A percentile compares a stretch with the other conserved stretches of the same genome.
These are phyloP conservation scores for Evansstolkia leycettana DNA, from an alignment of 495 filamentous ascomycete species.

Conservation along the genomic window DNA sequence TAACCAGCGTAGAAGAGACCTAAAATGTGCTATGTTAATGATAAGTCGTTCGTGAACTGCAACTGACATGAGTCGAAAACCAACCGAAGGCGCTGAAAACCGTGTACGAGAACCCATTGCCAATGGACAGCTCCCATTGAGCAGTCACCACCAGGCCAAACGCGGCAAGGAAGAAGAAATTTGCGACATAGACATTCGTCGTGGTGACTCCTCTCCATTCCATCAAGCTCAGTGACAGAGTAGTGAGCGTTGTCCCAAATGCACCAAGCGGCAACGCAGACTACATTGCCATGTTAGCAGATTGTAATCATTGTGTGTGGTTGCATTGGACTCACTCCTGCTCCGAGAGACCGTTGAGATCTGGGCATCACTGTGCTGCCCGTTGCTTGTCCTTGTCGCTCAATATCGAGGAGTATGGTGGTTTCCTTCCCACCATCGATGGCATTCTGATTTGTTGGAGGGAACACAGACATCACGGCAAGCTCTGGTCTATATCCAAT, in stretches of 20 bases:
- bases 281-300: conserved; percentile 8
- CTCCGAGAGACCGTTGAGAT: conserved; percentile 10
- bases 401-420: conserved; percentile 5
- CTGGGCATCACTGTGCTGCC: not conserved
- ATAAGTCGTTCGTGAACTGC: too few relatives aligned
- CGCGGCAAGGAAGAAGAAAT: conserved; percentile 37
- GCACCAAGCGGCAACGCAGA: conserved; percentile 37
- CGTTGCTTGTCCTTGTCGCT: conserved; percentile 9
- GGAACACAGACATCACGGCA: too few relatives aligned
- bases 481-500: too few relatives aligned
- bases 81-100: conserved; percentile 34
- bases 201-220: conserved; percentile 34
- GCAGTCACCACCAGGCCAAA: conserved; percentile 38
- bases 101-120: conserved; percentile 39
- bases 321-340: conserved; percentile 11
- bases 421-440: too few relatives aligned
- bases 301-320: not conserved
- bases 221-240: conserved; percentile 35
- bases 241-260: conserved; percentile 38
- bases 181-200: conserved; percentile 34
- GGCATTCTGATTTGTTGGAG: too few relatives aligned
- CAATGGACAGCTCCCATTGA: conserved; percentile 38
- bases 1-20: conserved; percentile 35
- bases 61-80: too few relatives aligned
- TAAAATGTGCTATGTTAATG: too few relatives aligned